These are phyloP conservation scores for Angomonas deanei DNA, from an alignment of 208 protist species.

Conservation along the genomic window DNA sequence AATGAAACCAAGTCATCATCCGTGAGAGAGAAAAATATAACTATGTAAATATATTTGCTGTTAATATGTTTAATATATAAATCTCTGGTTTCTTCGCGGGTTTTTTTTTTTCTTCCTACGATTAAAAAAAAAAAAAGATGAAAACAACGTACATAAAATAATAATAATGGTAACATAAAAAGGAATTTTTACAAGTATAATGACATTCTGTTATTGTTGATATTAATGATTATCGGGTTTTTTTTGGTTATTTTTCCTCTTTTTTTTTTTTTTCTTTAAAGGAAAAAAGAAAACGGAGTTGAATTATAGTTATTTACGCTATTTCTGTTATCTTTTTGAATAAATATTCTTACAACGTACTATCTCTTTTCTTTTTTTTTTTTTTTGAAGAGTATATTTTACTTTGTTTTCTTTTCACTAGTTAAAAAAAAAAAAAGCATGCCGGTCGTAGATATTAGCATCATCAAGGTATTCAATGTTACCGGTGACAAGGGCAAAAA, in stretches of 20 bases:
- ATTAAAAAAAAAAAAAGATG: neutral
- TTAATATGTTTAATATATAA: too few relatives aligned
- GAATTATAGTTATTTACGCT: constrained; percentile 3
- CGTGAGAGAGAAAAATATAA: neutral
- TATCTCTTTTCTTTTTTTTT: constrained; percentile 8
- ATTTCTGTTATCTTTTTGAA: constrained; percentile 4
- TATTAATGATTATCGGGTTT: neutral
- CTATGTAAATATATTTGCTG: too few relatives aligned
- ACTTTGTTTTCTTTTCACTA: neutral
- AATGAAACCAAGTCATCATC: neutral
- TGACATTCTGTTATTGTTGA: neutral
- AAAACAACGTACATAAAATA: neutral
- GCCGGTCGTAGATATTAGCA: constrained; percentile 34
- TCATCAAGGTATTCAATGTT: constrained; percentile 28
- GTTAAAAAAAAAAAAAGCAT: constrained; percentile 7
- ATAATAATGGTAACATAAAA: neutral
- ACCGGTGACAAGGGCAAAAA: constrained; percentile 20
- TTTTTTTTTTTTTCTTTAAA: neutral
- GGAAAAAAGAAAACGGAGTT: neutral
- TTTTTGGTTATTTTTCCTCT: neutral
- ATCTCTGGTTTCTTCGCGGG: too few relatives aligned
- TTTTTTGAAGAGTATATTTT: constrained; percentile 2
- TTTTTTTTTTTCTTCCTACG: neutral
- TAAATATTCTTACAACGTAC: neutral
- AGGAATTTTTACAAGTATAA: neutral